These are phyloP conservation scores for Dimocarpus longan DNA, from an alignment of 345 rosid species.

Conservation along the genomic window DNA sequence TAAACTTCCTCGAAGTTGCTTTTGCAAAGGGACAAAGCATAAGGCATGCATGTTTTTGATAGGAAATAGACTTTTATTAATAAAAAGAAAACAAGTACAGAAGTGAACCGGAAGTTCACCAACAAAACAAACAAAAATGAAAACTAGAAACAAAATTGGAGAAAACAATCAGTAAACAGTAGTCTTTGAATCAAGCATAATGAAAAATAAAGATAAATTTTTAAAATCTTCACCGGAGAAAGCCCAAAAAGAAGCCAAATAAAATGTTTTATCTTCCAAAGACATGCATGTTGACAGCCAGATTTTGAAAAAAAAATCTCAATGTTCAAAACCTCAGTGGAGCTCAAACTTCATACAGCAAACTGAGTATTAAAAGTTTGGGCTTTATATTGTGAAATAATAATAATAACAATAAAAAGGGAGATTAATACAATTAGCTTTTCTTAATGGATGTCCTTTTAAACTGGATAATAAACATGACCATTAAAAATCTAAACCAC, in stretches of 20 bases:
- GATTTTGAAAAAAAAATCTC: not conserved
- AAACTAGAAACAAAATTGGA: too few species aligned
- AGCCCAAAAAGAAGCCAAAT: too few species aligned
- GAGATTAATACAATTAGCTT: not conserved
- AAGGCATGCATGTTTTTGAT: not conserved
- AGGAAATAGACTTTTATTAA: too few species aligned
- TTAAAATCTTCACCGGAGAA: too few species aligned
- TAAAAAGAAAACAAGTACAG: too few species aligned
- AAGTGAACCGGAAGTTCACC: too few species aligned
- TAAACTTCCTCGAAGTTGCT: not conserved
- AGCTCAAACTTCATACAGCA: not conserved
- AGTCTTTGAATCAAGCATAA: too few species aligned
- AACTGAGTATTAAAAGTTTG: too few species aligned
- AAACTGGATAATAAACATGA: not conserved
- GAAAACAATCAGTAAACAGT: too few species aligned
- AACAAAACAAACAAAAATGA: too few species aligned
- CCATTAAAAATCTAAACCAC: constrained; percentile 1
- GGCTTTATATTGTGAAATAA: not conserved
- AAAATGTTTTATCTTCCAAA: too few species aligned
- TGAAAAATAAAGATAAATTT: too few species aligned
- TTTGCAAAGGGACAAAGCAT: not conserved
- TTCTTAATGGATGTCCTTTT: not conserved
- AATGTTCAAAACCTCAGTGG: not conserved
- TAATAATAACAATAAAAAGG: not conserved
- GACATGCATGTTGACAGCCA: not conserved